Base-by-base conservation (phyloP, 139 green algal genomes). In the Raphidocelis subcapitata region DNA sequence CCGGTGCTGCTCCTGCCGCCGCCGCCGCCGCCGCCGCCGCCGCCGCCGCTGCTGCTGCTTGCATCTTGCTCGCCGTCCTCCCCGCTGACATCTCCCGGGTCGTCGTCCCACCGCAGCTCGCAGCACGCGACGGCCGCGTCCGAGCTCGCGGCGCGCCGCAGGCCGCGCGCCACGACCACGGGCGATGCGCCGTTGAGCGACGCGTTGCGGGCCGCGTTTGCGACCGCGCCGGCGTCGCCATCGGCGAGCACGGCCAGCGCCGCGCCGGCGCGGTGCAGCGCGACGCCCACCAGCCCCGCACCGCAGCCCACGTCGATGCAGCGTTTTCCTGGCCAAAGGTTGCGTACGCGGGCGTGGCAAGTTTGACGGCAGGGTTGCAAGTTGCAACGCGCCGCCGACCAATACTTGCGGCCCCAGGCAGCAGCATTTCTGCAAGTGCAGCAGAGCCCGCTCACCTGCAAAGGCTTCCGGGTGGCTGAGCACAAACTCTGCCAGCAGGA, bases 251-350 rank as follows among this genome's bases (percentile, higher is more conserved):
- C 31, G 46, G 92, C 46, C 24, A 15, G 8, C 18, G 12, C 21
- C 1, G 82, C 81, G 1, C 79, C 74, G 5, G 37, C 67, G 46
- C 86, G 72, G 35, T 55, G 62, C 52, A 87, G 31, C 14, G 64
- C 75, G 18, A 87, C 57, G 3, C 71, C 87, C 44, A 86, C 82
- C 49, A 92, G 72, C 26, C 91, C 91, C 18, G 77, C 47, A 0
- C 91, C 90, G 69, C 79, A 88, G 5, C 91, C 91, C 26, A 96
- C 51, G 79, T 96, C 91, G 47, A 94, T n/a, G 28, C 79, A 82
- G 3, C 15, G 51, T 5, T 71, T 78, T 23, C 87, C 87, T 92
- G 83, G n/a, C 41, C 5, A 62, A n/a, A 57, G 20, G 41, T n/a
- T 1, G 28, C n/a, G 29, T 29, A 36, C 29, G 46, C 46, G 32